Conservation (phyloP, 2,329 filamentous ascomycete genomes). For the Neobulgaria alba region DNA sequence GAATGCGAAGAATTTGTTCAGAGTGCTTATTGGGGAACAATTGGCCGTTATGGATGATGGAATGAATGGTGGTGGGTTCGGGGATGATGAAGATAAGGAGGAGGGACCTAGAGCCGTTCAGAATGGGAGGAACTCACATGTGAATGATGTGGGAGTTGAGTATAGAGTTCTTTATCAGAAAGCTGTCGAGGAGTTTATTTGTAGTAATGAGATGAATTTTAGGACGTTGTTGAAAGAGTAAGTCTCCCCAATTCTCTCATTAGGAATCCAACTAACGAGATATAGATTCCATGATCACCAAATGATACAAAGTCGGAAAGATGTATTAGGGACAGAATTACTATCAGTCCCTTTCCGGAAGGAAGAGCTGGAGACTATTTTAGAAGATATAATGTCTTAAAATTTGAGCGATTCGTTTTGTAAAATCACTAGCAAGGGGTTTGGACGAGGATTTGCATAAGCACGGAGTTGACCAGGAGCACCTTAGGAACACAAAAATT, state of each 20-base stretch:
- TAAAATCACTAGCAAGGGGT: no score
- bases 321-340: conserved; percentile 75
- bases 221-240: conserved; percentile 88
- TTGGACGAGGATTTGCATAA: no score
- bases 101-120: background rate
- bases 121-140: background rate
- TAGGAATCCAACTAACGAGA: conserved; percentile 23
- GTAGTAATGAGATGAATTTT: conserved; percentile 93
- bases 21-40: conserved; percentile 76
- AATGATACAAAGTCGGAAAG: conserved; percentile 86
- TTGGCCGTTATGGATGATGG: conserved; percentile 56
- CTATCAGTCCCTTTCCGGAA: conserved; percentile 77
- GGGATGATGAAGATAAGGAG: conserved; percentile 38
- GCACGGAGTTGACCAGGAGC: no score
- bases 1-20: conserved; percentile 82
- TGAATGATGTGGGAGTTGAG: conserved; percentile 54
- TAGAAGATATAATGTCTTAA: conserved; percentile 59
- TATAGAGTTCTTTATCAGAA: conserved; percentile 91
- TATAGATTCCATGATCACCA: conserved; percentile 87
- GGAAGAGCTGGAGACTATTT: conserved; percentile 79
- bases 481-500: no score
- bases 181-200: conserved; percentile 93
- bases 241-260: conserved; percentile 24
- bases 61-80: conserved; percentile 38
- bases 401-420: background rate